phyloP scores from a whole-genome alignment of 345 rosid species.

The Hibiscus mutabilis region DNA sequence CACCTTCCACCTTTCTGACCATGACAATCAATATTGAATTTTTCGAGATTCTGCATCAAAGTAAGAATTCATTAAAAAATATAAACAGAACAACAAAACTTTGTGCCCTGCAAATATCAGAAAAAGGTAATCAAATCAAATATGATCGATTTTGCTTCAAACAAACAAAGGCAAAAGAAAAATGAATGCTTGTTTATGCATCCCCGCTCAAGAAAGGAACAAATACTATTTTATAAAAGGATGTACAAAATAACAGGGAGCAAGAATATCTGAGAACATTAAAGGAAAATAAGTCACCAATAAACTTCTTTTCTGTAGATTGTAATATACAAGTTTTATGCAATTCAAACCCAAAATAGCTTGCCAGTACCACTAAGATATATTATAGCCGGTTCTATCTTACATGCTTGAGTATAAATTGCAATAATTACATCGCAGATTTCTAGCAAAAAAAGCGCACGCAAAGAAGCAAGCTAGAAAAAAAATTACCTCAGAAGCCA shows the following conservation, averaged over 20 bases:
- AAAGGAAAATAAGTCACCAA: not conserved
- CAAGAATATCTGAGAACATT: no score
- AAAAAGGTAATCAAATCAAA: not conserved
- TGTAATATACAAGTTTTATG: not conserved
- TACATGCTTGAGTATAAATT: not conserved
- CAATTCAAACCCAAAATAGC: not conserved
- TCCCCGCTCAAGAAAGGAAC: not conserved
- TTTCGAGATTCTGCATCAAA: conserved; percentile 53
- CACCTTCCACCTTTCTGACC: no score
- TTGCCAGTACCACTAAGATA: not conserved
- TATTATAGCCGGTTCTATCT: not conserved
- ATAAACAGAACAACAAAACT: conserved; percentile 7
- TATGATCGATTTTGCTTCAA: not conserved
- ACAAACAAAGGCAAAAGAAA: not conserved
- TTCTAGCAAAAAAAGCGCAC: not conserved
- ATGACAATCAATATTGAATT: conserved; percentile 50
- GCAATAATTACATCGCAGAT: not conserved
- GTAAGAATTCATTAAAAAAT: conserved; percentile 25
- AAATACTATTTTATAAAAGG: not conserved
- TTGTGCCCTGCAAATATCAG: not conserved
- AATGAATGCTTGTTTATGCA: not conserved
- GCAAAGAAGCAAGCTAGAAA: not conserved
- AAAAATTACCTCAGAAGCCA: conserved; percentile 51
- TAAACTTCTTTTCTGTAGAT: not conserved
- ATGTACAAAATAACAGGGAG: no score